Percentiles rank a stretch among this genome's conserved stretches.
Evolutionary conservation across 2,329 filamentous ascomycete genomes (phyloP).

Genomic region (Curvularia eragrostidis): DNA sequence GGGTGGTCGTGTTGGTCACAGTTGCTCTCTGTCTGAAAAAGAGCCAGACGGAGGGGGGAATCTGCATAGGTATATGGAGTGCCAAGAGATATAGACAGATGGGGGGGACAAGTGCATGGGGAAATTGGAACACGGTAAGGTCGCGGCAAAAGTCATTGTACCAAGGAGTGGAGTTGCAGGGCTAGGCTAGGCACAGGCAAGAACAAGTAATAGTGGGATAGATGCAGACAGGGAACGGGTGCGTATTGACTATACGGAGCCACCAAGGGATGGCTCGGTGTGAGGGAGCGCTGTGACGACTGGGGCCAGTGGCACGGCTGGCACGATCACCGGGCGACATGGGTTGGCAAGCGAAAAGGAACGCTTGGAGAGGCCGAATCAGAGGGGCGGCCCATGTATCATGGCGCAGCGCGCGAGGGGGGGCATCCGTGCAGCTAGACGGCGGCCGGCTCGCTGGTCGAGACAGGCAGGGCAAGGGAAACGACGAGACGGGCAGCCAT

Average conservation of each 20-base stretch:
- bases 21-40: constrained; percentile 27
- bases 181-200: constrained; percentile 41
- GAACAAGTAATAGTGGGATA: constrained; percentile 40
- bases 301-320: constrained; percentile 50
- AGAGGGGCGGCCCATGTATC: constrained; percentile 50
- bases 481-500: constrained; percentile 32
- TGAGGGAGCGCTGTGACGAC: constrained; percentile 48
- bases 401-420: constrained; percentile 53
- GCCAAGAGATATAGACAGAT: constrained; percentile 49
- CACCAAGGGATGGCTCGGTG: constrained; percentile 44
- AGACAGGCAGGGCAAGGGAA: constrained; percentile 36
- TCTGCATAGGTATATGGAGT: constrained; percentile 47
- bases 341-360: constrained; percentile 45
- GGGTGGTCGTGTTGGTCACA: constrained; percentile 28
- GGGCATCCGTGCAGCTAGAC: constrained; percentile 48
- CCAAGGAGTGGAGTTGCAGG: constrained; percentile 32
- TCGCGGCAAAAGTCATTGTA: constrained; percentile 45
- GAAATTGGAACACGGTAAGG: constrained; percentile 37
- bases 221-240: constrained; percentile 45
- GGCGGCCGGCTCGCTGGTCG: constrained; percentile 33
- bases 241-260: constrained; percentile 42
- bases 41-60: constrained; percentile 22
- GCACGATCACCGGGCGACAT: constrained; percentile 44
- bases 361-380: constrained; percentile 44
- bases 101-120: constrained; percentile 42